Base-by-base conservation (phyloP, 257 asterid species). In the Paulownia fortunei region DNA sequence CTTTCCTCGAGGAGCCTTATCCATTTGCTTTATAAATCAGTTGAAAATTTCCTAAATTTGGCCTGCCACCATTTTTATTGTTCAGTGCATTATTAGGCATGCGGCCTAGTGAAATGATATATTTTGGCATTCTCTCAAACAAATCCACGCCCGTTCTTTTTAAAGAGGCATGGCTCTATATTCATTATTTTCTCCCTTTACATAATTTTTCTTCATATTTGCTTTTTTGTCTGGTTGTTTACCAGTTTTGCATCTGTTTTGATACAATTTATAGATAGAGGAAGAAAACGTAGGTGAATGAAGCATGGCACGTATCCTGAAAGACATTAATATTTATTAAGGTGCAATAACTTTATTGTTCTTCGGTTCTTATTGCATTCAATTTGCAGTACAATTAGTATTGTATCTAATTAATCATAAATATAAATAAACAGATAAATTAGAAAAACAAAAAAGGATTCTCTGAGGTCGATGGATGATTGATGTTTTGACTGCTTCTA, bases 1-100 rank as follows among this genome's bases (percentile, higher is more conserved):
- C 15, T 36, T 36, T 34, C 6, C 10, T 37, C 34, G 54, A n/a
- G n/a, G 71, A 58, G 9, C 62, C 13, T 55, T 51, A 6, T 73
- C 15, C 12, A 6, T 44, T 73, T 74, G 80, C 63, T 47, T 65
- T 54, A 63, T 61, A 51, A 47, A 46, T 77, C 41, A 24, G 74
- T 64, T 44, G 61, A 47, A 60, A 42, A 30, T 12, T 64, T 42
- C 27, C 71, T 0, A 32, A 62, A 12, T 37, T 78, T 21, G 9
- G 63, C 55, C 44, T 68, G n/a, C 24, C 23, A 30, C 11, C 26
- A 13, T 42, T 3, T 21, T 36, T 21, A 39, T 49, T 47, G 61
- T 16, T 46, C 18, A 0, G 60, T n/a, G 4, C n/a, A n/a, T n/a
- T 56, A 36, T 56, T 19, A 1, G 21, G 19, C 6, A n/a, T 8